A percentile compares a stretch with the other conserved stretches of the same genome.
Conservation (phyloP, 2,329 filamentous ascomycete genomes). For the Sclerotiophoma versabilis region DNA sequence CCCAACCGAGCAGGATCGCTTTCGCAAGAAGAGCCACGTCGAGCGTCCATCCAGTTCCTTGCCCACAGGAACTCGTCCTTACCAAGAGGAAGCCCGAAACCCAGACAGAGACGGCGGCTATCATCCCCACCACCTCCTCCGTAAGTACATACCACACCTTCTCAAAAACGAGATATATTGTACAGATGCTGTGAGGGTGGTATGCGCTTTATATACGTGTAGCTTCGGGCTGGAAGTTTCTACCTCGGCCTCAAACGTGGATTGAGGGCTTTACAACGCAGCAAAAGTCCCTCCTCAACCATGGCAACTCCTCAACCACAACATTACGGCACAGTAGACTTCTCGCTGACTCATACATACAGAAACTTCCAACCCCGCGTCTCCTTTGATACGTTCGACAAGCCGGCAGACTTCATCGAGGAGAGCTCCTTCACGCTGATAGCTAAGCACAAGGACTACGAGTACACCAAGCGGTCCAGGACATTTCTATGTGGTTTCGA, state of each 20-base stretch:
- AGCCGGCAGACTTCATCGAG: constrained; percentile 67
- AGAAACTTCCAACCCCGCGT: constrained; percentile 72
- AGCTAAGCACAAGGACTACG: constrained; percentile 85
- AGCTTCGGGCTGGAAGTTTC: too few relatives aligned
- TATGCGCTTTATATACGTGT: too few relatives aligned
- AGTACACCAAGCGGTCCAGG: constrained; percentile 78
- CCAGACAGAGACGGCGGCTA: constrained; percentile 45
- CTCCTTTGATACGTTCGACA: constrained; percentile 77
- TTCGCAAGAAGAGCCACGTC: constrained; percentile 39
- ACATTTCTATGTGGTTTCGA: constrained; percentile 92
- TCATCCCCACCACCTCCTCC: constrained; percentile 52
- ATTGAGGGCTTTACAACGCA: too few relatives aligned
- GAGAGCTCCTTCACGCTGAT: constrained; percentile 77
- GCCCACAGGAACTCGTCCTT: constrained; percentile 40
- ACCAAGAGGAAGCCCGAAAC: constrained; percentile 44
- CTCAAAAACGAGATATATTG: neutral
- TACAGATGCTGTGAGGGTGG: too few relatives aligned
- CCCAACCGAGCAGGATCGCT: constrained; percentile 25
- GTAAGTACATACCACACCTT: constrained; percentile 37
- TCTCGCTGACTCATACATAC: constrained; percentile 22
- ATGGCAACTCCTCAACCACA: too few relatives aligned
- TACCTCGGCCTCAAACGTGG: too few relatives aligned
- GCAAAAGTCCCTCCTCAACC: too few relatives aligned
- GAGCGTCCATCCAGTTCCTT: constrained; percentile 50
- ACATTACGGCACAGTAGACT: neutral